Evolutionary conservation across 768 basidiomycete species (phyloP), one percentile per base, ranked within the genome.

Genomic region (Gloeopeniophorella convolvens): DNA sequence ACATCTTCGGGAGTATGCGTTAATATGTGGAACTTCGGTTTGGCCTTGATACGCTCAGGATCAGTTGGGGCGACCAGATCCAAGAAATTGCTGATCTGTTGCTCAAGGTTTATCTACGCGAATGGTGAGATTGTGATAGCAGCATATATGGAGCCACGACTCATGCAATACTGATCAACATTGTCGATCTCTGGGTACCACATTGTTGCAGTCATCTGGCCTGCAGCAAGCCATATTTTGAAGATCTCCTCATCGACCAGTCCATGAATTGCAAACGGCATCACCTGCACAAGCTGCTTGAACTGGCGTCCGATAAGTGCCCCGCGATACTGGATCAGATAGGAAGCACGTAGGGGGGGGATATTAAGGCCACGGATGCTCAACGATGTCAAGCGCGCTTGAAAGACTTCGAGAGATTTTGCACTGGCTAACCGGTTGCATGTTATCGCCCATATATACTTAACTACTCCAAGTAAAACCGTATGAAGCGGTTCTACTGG

Each of bases 291-390:
- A 0, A 76, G 16, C 0, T 64, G 66, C 51, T 74, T 73, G 41
- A 74, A 65, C 24, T 75, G 73, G 4, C 60, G 60, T 7, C 72
- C 72, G 35, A 75, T 69, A 3, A 77, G 58, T 1, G 66, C 68
- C 48, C 71, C 72, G 0, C 61, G 57, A 50, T 74, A 74, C 39
- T 75, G 70, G 57, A 70, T 66, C 21, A 76, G 72, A 52, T 73
- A 75, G 1, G 55, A 55, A 0, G 70, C 70, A 21, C 66, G 65
- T 18, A 77, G 66, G 48, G 60, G 7, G 49, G 56, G 49, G 58
- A 67, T 58, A 10, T 52, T 33, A 0, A 64, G 57, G 0, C 65
- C 70, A 18, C 51, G 31, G 72, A 66, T 3, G 65, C 53, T 49
- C 70, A 72, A 66, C 3, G 65, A 51, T 49, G 70, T 69, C 3